Evolutionary conservation across 495 filamentous ascomycete species (phyloP).

Genomic region (Hypoxylon subgilvum): DNA sequence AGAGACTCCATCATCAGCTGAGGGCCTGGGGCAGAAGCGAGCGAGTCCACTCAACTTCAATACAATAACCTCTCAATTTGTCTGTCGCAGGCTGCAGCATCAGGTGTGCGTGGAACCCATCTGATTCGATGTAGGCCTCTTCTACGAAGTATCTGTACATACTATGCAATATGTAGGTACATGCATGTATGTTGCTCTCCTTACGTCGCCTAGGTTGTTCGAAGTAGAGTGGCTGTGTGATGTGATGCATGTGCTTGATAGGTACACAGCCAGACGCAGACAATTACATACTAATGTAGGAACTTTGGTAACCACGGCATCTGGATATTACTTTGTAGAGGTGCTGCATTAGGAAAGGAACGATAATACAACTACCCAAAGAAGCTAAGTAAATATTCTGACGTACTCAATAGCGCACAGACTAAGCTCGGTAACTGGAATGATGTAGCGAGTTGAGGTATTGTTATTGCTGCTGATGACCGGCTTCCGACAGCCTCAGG

Average conservation of each 20-base stretch:
- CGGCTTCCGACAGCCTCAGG: too few relatives aligned
- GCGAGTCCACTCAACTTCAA: not conserved
- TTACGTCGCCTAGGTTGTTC: too few relatives aligned
- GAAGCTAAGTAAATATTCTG: not conserved
- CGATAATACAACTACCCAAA: not conserved
- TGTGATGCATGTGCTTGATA: constrained; percentile 18
- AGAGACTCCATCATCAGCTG: constrained; percentile 28
- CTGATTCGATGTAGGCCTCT: constrained; percentile 8
- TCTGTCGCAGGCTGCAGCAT: too few relatives aligned
- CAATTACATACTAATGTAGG: too few relatives aligned
- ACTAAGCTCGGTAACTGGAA: not conserved
- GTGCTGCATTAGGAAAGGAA: constrained; percentile 7
- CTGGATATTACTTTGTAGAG: not conserved
- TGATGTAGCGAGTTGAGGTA: not conserved
- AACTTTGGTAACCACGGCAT: not conserved
- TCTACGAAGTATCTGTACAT: too few relatives aligned
- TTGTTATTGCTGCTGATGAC: too few relatives aligned
- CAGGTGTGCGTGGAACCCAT: constrained; percentile 15
- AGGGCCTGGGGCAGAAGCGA: constrained; percentile 3
- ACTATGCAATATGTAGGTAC: too few relatives aligned
- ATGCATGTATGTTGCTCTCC: too few relatives aligned
- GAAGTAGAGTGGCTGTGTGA: constrained; percentile 19
- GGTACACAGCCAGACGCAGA: not conserved
- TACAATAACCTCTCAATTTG: constrained; percentile 10
- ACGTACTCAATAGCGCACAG: constrained; percentile 6